Conservation (phyloP, 192 early-diverging fungal species). For the Podila epigama region DNA sequence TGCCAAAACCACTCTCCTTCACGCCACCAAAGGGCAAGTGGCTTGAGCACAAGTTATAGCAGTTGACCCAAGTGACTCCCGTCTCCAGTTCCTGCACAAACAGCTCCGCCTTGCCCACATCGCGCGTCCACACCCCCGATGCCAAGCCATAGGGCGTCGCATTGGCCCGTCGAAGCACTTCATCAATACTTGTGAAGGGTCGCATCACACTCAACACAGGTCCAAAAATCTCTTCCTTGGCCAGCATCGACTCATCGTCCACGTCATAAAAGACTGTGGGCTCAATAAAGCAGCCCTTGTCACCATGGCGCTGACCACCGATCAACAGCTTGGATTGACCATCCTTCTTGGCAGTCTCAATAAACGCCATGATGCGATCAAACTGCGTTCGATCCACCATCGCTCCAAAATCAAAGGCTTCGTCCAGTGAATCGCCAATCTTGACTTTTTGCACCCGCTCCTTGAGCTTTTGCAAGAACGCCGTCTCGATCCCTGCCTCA, state of each 20-base stretch:
- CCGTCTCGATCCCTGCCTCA: conserved; percentile 68
- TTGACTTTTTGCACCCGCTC: conserved; percentile 53
- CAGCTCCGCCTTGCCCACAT: conserved; percentile 66
- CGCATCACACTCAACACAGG: conserved; percentile 81
- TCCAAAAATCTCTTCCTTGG: conserved; percentile 88
- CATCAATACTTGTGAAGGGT: conserved; percentile 73
- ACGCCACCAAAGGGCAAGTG: conserved; percentile 76
- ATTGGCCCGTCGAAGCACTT: conserved; percentile 75
- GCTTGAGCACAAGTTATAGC: conserved; percentile 33
- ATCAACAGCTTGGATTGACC: conserved; percentile 57
- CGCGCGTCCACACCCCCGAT: conserved; percentile 77
- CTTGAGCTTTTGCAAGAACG: conserved; percentile 74
- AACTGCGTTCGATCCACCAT: conserved; percentile 72
- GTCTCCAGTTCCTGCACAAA: conserved; percentile 39
- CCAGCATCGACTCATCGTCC: conserved; percentile 58
- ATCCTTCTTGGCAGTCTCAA: conserved; percentile 67
- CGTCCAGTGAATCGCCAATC: conserved; percentile 75
- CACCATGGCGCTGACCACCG: conserved; percentile 67
- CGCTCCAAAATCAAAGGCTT: conserved; percentile 71
- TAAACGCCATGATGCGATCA: conserved; percentile 65
- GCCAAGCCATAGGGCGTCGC: conserved; percentile 78
- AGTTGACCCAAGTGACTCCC: conserved; percentile 42
- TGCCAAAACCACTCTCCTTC: conserved; percentile 72
- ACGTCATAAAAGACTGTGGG: conserved; percentile 81
- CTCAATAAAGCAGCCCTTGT: conserved; percentile 78